Conservation (phyloP, 2,329 filamentous ascomycete genomes). For the Endothia cerciana region DNA sequence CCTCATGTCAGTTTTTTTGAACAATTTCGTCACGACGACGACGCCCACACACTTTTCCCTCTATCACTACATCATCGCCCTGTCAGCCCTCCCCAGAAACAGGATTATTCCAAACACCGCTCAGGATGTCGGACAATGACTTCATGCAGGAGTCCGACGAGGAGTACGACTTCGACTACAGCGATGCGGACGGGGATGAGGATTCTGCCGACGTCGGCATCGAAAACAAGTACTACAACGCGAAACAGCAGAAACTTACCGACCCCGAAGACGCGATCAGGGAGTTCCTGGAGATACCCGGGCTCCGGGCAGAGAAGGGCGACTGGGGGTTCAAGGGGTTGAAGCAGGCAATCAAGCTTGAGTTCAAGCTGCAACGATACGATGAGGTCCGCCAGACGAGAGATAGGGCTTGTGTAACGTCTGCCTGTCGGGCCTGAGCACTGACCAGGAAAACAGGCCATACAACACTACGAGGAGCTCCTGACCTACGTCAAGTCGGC, state of each 20-base stretch:
- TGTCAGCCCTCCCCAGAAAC: not conserved
- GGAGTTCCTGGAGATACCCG: conserved; percentile 88
- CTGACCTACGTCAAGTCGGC: conserved; percentile 97
- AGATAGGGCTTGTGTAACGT: conserved; percentile 12
- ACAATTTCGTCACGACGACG: no score
- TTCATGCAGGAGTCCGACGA: conserved; percentile 93
- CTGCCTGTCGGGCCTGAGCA: no score
- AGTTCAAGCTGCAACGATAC: conserved; percentile 90
- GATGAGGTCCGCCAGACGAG: conserved; percentile 63
- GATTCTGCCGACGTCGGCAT: conserved; percentile 89
- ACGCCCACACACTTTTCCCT: no score
- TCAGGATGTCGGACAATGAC: conserved; percentile 81
- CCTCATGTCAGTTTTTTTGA: no score
- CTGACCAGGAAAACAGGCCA: conserved; percentile 61
- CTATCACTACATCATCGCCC: not conserved
- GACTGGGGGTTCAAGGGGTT: conserved; percentile 99
- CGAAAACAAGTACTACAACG: conserved; percentile 99
- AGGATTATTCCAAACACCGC: not conserved
- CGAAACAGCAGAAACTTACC: conserved; percentile 90
- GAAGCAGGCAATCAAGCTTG: conserved; percentile 97
- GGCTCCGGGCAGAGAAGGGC: conserved; percentile 85
- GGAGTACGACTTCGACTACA: conserved; percentile 97
- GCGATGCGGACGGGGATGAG: conserved; percentile 78
- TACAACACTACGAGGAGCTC: conserved; percentile 91
- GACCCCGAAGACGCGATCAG: conserved; percentile 87